Percentiles rank a stretch among this genome's conserved stretches.
Conservation (phyloP, 2,329 filamentous ascomycete genomes). For the Parastagonospora nodorum region DNA sequence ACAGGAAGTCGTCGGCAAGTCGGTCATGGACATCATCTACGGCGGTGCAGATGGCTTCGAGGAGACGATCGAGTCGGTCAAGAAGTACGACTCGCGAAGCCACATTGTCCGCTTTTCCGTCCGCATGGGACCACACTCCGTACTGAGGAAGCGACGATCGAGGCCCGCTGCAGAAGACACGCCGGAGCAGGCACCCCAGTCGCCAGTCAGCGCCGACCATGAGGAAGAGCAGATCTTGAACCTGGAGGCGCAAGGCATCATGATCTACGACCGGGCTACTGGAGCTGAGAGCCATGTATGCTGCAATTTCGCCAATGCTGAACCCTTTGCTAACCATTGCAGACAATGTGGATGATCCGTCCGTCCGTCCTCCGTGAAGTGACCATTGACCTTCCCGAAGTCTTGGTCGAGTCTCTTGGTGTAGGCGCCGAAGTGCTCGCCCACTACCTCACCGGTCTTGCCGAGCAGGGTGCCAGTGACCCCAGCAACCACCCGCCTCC, state of each 20-base stretch:
- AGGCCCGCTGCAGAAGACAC: conserved; percentile 32
- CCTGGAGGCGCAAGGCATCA: conserved; percentile 95
- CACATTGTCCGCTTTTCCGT: conserved; percentile 65
- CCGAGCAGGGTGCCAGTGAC: conserved; percentile 79
- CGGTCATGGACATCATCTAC: conserved; percentile 80
- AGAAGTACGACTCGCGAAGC: conserved; percentile 87
- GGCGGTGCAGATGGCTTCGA: conserved; percentile 81
- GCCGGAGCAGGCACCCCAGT: conserved; percentile 35
- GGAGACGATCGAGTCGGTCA: conserved; percentile 82
- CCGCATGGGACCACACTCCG: conserved; percentile 42
- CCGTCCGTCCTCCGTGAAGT: conserved; percentile 90
- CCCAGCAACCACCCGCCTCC: conserved; percentile 79
- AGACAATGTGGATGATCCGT: conserved; percentile 99
- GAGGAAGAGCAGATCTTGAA: conserved; percentile 66
- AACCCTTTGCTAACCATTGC: conserved; percentile 29
- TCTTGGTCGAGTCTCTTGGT: conserved; percentile 91
- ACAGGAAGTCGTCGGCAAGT: conserved; percentile 73
- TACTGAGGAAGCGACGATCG: conserved; percentile 38
- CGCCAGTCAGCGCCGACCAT: conserved; percentile 27
- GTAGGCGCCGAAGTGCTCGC: conserved; percentile 94
- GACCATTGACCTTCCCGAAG: conserved; percentile 87
- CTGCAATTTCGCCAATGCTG: conserved; percentile 22
- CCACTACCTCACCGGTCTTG: conserved; percentile 86
- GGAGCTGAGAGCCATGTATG: conserved; percentile 89
- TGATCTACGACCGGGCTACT: conserved; percentile 90